Evolutionary conservation across 2,329 filamentous ascomycete genomes (phyloP).

Genomic region (Paecilomyces formosus): DNA sequence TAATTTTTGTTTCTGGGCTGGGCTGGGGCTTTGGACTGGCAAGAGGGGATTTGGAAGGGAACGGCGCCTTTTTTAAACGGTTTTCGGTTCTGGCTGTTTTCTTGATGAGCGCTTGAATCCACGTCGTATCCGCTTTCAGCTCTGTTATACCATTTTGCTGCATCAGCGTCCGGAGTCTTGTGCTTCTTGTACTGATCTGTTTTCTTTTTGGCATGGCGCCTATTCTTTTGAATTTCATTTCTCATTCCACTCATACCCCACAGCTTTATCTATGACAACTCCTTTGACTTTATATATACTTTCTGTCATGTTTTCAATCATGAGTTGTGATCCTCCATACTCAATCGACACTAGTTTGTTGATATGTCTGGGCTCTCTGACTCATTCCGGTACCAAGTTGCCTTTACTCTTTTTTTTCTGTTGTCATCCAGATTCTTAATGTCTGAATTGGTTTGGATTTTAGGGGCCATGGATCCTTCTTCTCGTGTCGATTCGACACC

Average conservation of each 20-base stretch:
- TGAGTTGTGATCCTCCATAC: background rate
- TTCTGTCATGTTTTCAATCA: background rate
- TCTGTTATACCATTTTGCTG: background rate
- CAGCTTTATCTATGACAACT: background rate
- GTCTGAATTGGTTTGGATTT: background rate
- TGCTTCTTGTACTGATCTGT: background rate
- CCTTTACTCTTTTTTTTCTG: background rate
- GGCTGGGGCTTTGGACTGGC: background rate
- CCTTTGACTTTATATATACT: background rate
- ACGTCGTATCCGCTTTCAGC: background rate
- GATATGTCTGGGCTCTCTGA: background rate
- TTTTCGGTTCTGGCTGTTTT: background rate
- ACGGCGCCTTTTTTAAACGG: background rate
- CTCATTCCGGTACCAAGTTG: background rate
- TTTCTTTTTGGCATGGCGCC: background rate
- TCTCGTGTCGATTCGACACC: background rate
- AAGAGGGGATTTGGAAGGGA: background rate
- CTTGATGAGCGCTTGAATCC: background rate
- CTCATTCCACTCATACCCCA: background rate
- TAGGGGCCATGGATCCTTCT: constrained; percentile 4
- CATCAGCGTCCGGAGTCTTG: background rate
- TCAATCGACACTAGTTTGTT: background rate
- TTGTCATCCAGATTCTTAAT: background rate
- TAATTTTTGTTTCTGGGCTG: background rate
- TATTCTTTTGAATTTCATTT: background rate